These are phyloP conservation scores for Pterocarpus macrocarpus DNA, from an alignment of 306 rosid genomes.

Conservation along the genomic window DNA sequence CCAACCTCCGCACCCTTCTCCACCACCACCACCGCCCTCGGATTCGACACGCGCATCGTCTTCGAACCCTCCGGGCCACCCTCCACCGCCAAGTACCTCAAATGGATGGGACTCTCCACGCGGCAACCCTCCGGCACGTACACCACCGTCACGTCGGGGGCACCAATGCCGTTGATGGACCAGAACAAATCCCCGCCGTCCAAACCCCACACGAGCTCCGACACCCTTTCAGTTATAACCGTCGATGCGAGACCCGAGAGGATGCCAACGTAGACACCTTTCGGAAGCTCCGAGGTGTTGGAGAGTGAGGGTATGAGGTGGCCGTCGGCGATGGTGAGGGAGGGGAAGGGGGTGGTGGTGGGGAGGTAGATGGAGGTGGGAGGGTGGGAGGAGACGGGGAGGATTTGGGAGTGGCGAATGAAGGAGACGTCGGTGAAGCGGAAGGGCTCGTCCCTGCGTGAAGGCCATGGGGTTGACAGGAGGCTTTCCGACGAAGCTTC, in stretches of 20 bases:
- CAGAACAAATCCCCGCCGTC: slow-evolving; percentile 79
- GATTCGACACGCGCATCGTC: slow-evolving; percentile 73
- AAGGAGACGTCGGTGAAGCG: slow-evolving; percentile 89
- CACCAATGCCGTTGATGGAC: slow-evolving; percentile 91
- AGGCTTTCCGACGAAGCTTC: slow-evolving; percentile 67
- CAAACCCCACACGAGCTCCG: slow-evolving; percentile 47
- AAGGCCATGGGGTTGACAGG: slow-evolving; percentile 92
- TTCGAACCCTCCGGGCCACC: slow-evolving; percentile 55
- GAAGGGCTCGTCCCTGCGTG: slow-evolving; percentile 86
- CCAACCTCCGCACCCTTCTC: slow-evolving; percentile 82
- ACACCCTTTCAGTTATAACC: slow-evolving; percentile 54
- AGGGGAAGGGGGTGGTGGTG: slow-evolving; percentile 50
- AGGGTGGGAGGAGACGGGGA: slow-evolving; percentile 60
- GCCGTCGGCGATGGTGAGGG: slow-evolving; percentile 67
- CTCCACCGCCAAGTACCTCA: slow-evolving; percentile 61
- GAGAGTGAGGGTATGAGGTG: slow-evolving; percentile 43
- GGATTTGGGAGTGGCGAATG: slow-evolving; percentile 70
- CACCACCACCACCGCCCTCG: slow-evolving; percentile 83
- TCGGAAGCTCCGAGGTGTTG: slow-evolving; percentile 58
- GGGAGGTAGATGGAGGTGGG: slow-evolving; percentile 31
- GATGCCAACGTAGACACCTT: slow-evolving; percentile 72
- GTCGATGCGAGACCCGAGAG: slow-evolving; percentile 55
- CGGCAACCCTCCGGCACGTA: slow-evolving; percentile 79
- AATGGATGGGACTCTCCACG: slow-evolving; percentile 69
- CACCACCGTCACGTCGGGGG: slow-evolving; percentile 82